Base-by-base conservation (phyloP, 345 rosid genomes). In the Boechera retrofracta region DNA sequence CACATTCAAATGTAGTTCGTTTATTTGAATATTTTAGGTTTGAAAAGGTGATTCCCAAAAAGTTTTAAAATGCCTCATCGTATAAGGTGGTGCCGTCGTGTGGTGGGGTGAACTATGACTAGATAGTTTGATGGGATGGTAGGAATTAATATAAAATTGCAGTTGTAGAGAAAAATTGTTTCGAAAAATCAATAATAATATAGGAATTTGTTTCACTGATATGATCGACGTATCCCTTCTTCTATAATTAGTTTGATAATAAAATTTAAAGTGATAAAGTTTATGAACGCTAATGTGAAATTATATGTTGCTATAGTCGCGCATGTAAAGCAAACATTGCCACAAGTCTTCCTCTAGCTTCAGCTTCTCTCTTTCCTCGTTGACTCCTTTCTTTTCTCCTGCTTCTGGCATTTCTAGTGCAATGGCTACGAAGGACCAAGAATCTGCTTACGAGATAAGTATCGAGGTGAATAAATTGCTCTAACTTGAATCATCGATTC, bases 391-490 rank as follows among this genome's bases (percentile, higher is more conserved):
- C 63, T 52, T 10, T 4, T 32, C 26, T 15, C 15, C 29, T 32
- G 45, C 58, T 54, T 74, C 21, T 36, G 9, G 10, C 52, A 18
- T 7, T 65, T 66, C 39, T 15, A 45, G 10, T 53, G 24, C 29
- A 54, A 71, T 78, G 77, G 49, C 73, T 6, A 47, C 77, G 13
- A 81, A 86, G 44, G 77, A 84, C 59, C 69, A 73, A 28, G 73
- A 78, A 49, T 86, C 97, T 54, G 76, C 89, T 47, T 79, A 87
- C 81, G 91, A 84, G n/a, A 77, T 89, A 69, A 79, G 74, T 35
- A 76, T 87, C 71, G 88, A 87, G 98, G 98, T 93, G 8, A 63
- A 31, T 28, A 10, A 5, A 48, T 51, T 39, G 5, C 31, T 61
- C 2, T 54, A 47, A n/a, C 39, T 18, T 44, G 21, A 4, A 11